Conservation (phyloP, 345 rosid genomes). For the Acer campestre region DNA sequence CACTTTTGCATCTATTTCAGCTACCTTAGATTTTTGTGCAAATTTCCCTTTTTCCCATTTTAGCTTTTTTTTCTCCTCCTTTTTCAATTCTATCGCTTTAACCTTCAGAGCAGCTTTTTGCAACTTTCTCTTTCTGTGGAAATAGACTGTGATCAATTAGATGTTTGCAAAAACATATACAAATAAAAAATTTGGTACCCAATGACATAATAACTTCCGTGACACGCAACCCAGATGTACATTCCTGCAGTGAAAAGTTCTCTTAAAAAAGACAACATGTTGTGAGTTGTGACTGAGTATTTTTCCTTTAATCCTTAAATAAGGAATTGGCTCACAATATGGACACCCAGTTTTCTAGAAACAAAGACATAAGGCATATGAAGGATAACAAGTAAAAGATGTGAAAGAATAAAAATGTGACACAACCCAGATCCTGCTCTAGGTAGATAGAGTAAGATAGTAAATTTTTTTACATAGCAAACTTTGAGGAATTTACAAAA, state of each 20-base stretch:
- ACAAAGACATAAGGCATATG: neutral
- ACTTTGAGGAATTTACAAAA: constrained; percentile 1
- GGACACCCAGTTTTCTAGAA: neutral
- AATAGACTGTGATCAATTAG: constrained; percentile 27
- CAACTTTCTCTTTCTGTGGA: constrained; percentile 73
- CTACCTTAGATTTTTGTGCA: constrained; percentile 79
- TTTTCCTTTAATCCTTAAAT: neutral
- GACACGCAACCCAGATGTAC: no score
- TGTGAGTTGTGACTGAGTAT: neutral
- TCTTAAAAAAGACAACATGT: no score
- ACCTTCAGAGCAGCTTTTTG: constrained; percentile 76
- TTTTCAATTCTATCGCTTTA: constrained; percentile 78
- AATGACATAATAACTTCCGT: constrained; percentile 47
- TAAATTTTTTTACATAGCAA: neutral
- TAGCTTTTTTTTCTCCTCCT: constrained; percentile 67
- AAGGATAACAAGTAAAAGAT: neutral
- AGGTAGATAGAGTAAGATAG: neutral
- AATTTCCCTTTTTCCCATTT: constrained; percentile 93
- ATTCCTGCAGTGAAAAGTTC: no score
- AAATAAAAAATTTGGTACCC: constrained; percentile 8
- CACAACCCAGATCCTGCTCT: neutral
- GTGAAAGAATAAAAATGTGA: neutral
- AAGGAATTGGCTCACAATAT: neutral
- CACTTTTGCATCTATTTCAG: constrained; percentile 76
- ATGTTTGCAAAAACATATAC: neutral